Evolutionary conservation across 1,139 yeast genomes (phyloP).

Genomic region (Nadsonia starkeyi-henricii): DNA sequence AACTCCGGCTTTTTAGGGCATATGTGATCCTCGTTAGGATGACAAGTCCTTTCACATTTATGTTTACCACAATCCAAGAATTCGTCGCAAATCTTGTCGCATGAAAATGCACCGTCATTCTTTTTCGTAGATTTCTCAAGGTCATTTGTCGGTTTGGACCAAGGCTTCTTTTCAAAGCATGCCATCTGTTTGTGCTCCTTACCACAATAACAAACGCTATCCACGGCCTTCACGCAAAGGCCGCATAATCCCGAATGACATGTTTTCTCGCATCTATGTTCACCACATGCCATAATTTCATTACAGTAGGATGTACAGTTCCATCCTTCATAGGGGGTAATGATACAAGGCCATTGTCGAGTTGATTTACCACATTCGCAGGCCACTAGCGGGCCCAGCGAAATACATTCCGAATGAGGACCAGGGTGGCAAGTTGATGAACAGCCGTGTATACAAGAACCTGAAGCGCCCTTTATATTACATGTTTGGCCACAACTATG

Average conservation of each 20-base stretch:
- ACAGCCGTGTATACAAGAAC: constrained; percentile 61
- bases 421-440: constrained; percentile 78
- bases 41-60: constrained; percentile 44
- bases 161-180: constrained; percentile 14
- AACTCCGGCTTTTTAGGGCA: constrained; percentile 55
- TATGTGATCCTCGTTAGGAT: constrained; percentile 34
- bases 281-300: constrained; percentile 52
- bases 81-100: constrained; percentile 38
- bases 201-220: constrained; percentile 65
- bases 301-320: constrained; percentile 50
- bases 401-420: constrained; percentile 71
- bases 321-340: constrained; percentile 67
- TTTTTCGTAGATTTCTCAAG: constrained; percentile 13
- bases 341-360: constrained; percentile 56
- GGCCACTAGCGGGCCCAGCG: constrained; percentile 51
- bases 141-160: constrained; percentile 4
- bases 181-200: constrained; percentile 15
- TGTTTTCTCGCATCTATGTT: constrained; percentile 42
- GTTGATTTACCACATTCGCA: constrained; percentile 65
- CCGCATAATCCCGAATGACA: constrained; percentile 82
- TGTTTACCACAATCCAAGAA: constrained; percentile 58
- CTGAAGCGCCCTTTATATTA: constrained; percentile 31
- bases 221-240: constrained; percentile 36
- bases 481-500: constrained; percentile 88
- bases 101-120: constrained; percentile 52